A percentile compares a stretch with the other conserved stretches of the same genome.
phyloP scores from a whole-genome alignment of 2,329 filamentous ascomycete genomes.

The Pestalotiopsis fici region DNA sequence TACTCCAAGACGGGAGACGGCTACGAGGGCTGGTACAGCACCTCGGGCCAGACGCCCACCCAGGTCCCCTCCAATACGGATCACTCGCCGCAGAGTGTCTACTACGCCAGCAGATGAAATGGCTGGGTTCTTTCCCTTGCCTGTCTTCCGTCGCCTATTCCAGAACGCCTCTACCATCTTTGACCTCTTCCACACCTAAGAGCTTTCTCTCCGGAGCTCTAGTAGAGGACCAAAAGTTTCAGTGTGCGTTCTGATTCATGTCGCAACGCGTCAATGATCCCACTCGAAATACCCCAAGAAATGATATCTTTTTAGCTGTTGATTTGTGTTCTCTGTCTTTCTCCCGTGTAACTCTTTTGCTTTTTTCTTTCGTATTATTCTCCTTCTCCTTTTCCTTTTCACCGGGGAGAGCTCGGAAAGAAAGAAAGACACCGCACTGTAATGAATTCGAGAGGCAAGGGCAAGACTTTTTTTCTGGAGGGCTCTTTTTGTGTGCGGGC shows the following conservation, averaged over 20 bases:
- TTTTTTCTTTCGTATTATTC: not conserved
- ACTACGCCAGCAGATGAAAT: conserved; percentile 31
- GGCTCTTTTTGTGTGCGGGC: not conserved
- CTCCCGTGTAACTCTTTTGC: not conserved
- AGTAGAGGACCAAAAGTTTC: not conserved
- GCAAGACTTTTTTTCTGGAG: not conserved
- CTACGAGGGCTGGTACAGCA: conserved; percentile 30
- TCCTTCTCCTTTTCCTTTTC: no score
- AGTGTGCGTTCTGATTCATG: not conserved
- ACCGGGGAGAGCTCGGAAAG: not conserved
- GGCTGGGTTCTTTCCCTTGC: not conserved
- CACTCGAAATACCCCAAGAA: not conserved
- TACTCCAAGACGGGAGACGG: conserved; percentile 38
- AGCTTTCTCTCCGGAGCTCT: not conserved
- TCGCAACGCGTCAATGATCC: not conserved
- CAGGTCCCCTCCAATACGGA: conserved; percentile 24
- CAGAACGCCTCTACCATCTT: not conserved
- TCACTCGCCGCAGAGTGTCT: conserved; percentile 26
- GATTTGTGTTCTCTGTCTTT: not conserved
- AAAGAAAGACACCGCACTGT: not conserved
- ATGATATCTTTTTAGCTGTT: not conserved
- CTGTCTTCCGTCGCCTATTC: not conserved
- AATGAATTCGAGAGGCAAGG: not conserved
- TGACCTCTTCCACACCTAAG: not conserved
- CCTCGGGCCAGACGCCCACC: conserved; percentile 33